phyloP scores from a whole-genome alignment of 768 basidiomycete genomes.

The Termitomyces sp. region DNA sequence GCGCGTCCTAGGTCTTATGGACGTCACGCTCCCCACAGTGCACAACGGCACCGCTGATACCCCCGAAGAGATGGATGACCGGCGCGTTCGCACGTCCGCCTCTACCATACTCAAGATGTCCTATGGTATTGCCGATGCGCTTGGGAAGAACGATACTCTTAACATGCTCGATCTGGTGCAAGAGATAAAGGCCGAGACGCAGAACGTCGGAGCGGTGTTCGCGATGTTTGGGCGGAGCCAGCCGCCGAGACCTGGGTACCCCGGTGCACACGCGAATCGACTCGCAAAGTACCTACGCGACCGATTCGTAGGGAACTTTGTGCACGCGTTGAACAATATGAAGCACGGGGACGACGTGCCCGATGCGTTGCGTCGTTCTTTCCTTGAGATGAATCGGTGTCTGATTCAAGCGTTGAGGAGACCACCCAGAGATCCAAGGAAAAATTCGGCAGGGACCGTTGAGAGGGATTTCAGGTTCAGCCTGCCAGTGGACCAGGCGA shows the following conservation, averaged over 20 bases:
- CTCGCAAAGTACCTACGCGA: constrained; percentile 85
- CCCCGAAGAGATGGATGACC: constrained; percentile 81
- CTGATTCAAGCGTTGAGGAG: constrained; percentile 29
- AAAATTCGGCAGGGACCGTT: constrained; percentile 63
- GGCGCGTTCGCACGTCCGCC: constrained; percentile 87
- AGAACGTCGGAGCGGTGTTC: constrained; percentile 81
- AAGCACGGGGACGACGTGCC: constrained; percentile 43
- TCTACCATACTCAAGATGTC: constrained; percentile 89
- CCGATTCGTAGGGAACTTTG: constrained; percentile 64
- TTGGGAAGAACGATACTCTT: constrained; percentile 75
- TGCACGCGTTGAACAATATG: constrained; percentile 43
- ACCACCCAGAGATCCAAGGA: constrained; percentile 35
- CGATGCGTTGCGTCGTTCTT: constrained; percentile 83
- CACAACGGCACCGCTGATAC: constrained; percentile 46
- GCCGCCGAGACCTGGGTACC: constrained; percentile 32
- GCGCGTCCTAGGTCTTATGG: constrained; percentile 94
- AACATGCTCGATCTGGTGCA: constrained; percentile 92
- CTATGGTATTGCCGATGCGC: constrained; percentile 93
- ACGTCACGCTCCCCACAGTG: constrained; percentile 77
- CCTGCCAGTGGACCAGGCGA: constrained; percentile 38
- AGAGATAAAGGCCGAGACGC: constrained; percentile 58
- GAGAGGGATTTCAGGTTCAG: constrained; percentile 27
- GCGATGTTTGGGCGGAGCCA: constrained; percentile 90
- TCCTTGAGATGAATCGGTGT: constrained; percentile 81
- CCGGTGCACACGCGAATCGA: constrained; percentile 53